Conservation (phyloP, 1,284 basidiomycete species). For the Trichosporon faecale region DNA sequence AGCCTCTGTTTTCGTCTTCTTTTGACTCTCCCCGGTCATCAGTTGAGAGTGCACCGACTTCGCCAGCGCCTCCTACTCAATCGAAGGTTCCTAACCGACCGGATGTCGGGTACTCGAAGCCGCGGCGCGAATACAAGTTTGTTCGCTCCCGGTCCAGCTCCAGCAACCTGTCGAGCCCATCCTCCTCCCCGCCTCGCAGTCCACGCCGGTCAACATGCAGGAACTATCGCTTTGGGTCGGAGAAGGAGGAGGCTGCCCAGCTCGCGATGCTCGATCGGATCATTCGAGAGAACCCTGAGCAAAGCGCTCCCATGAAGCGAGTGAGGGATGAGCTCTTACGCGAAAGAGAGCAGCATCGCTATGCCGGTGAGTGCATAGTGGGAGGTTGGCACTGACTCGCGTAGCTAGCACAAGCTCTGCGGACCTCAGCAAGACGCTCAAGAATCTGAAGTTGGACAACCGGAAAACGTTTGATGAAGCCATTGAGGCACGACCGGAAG, state of each 20-base stretch:
- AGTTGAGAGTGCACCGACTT: not conserved
- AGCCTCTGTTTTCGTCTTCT: slow-evolving; percentile 1
- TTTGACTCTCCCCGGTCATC: not conserved
- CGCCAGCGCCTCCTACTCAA: not conserved
- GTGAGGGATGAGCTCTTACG: not conserved
- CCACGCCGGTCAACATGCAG: not conserved
- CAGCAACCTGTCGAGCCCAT: not conserved
- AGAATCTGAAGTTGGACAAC: not conserved
- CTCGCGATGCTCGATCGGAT: not conserved
- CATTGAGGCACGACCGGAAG: not conserved
- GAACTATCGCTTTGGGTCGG: not conserved
- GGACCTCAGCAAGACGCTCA: not conserved
- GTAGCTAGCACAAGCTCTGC: not conserved
- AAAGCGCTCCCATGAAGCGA: not conserved
- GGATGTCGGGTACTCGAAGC: not conserved
- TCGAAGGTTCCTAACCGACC: not conserved
- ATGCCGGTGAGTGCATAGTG: not conserved
- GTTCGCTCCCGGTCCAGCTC: not conserved
- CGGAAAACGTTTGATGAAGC: slow-evolving; percentile 10
- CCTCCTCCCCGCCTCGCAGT: not conserved
- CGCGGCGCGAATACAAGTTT: not conserved
- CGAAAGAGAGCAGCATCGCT: not conserved
- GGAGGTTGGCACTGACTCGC: not conserved
- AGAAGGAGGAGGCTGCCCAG: not conserved
- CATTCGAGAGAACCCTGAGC: not conserved